Conservation (phyloP, 2,329 filamentous ascomycete species). For the Aspergillus pseudotamarii region DNA sequence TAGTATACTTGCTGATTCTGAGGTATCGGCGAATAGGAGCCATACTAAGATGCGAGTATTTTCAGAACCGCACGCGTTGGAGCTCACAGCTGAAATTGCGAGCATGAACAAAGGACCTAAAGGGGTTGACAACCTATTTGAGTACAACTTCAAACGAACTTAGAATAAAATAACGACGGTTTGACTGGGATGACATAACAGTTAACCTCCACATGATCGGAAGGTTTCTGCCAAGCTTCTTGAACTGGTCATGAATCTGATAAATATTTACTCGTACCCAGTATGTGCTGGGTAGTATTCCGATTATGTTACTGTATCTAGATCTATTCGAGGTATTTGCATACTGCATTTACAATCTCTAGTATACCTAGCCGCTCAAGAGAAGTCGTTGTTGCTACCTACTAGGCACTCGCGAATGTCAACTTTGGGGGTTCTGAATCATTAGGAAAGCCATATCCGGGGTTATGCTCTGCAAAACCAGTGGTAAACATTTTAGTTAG, state of each 20-base stretch:
- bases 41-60: slow-evolving; percentile 57
- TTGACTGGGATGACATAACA: background rate
- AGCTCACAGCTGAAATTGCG: background rate
- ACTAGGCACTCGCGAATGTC: too few relatives aligned
- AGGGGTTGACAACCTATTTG: background rate
- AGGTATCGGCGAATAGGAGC: slow-evolving; percentile 87
- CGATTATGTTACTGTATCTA: background rate
- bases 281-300: background rate
- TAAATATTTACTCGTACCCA: background rate
- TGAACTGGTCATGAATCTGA: background rate
- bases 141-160: background rate
- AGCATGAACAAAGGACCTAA: background rate
- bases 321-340: too few relatives aligned
- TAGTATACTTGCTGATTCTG: slow-evolving; percentile 87
- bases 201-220: background rate
- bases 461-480: too few relatives aligned
- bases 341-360: background rate
- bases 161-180: background rate
- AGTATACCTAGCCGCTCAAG: background rate
- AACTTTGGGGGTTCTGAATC: too few relatives aligned
- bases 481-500: too few relatives aligned
- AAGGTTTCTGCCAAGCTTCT: background rate
- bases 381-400: background rate
- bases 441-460: too few relatives aligned
- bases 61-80: background rate